These are phyloP conservation scores for Trichoderma reesei DNA, from an alignment of 495 filamentous ascomycete species.

Conservation along the genomic window DNA sequence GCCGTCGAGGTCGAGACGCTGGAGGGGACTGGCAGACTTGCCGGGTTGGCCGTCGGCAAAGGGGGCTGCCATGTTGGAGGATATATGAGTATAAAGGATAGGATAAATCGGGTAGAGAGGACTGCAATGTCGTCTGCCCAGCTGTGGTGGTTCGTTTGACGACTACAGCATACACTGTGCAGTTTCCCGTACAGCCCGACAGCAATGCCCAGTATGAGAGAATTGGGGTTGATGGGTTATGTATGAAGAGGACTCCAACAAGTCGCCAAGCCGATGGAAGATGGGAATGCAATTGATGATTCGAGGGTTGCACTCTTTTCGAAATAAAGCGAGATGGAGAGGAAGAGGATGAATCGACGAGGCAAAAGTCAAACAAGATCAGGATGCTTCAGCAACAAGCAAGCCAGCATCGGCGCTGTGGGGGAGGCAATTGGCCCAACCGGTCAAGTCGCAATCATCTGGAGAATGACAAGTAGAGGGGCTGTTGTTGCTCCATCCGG, in stretches of 20 bases:
- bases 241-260: neutral
- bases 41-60: neutral
- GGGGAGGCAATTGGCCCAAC: neutral
- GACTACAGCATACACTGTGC: neutral
- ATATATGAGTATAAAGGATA: neutral
- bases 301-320: neutral
- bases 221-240: neutral
- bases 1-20: conserved; percentile 69
- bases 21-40: conserved; percentile 3
- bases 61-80: neutral
- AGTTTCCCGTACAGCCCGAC: neutral
- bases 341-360: neutral
- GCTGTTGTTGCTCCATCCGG: neutral
- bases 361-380: neutral
- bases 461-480: conserved; percentile 3
- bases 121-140: no score
- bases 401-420: neutral
- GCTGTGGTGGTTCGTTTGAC: no score
- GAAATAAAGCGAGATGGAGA: neutral
- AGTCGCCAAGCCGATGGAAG: neutral
- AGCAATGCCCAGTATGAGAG: neutral
- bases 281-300: neutral
- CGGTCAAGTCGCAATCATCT: neutral
- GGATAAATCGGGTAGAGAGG: no score
- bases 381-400: neutral